Base-by-base conservation (phyloP, 2,329 filamentous ascomycete genomes). In the Fusarium devonianum region DNA sequence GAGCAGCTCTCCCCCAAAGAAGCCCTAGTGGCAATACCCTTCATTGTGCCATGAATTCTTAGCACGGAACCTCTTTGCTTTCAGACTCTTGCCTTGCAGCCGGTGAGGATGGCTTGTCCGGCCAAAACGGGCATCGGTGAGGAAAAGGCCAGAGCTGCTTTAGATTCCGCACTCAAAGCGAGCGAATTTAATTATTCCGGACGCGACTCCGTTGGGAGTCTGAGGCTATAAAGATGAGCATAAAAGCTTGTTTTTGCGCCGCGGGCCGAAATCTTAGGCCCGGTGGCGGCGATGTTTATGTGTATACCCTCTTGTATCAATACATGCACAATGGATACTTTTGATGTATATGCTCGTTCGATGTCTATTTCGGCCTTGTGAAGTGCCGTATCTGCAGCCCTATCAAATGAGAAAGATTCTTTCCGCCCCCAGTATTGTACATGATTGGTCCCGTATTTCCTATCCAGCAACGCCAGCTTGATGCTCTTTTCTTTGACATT, bases 1-100 rank as follows among this genome's bases (percentile, higher is more conserved):
- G 51, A 48, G 9, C 36, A n/a, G n/a, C n/a, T n/a, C n/a, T n/a
- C n/a, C 33, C 11, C 25, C 30, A 36, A 63, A 62, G 45, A 62
- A 62, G 28, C 19, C 48, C 4, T 66, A 35, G n/a, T n/a, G n/a
- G n/a, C n/a, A n/a, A n/a, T n/a, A n/a, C n/a, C n/a, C n/a, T n/a
- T n/a, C n/a, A n/a, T n/a, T n/a, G n/a, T n/a, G n/a, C n/a, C n/a
- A n/a, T n/a, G n/a, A n/a, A n/a, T n/a, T n/a, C n/a, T n/a, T n/a
- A n/a, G n/a, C n/a, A n/a, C n/a, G n/a, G n/a, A n/a, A n/a, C n/a
- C n/a, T n/a, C n/a, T n/a, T n/a, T n/a, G n/a, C n/a, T n/a, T n/a
- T n/a, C n/a, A 30, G n/a, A 26, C 23, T 28, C 22, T 26, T 6
- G 6, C 6, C 34, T 5, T 19, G 34, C 34, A 54, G 28, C 21